A percentile compares a stretch with the other conserved stretches of the same genome.
Conservation (phyloP, 495 filamentous ascomycete species). For the Baudoinia panamericana region DNA sequence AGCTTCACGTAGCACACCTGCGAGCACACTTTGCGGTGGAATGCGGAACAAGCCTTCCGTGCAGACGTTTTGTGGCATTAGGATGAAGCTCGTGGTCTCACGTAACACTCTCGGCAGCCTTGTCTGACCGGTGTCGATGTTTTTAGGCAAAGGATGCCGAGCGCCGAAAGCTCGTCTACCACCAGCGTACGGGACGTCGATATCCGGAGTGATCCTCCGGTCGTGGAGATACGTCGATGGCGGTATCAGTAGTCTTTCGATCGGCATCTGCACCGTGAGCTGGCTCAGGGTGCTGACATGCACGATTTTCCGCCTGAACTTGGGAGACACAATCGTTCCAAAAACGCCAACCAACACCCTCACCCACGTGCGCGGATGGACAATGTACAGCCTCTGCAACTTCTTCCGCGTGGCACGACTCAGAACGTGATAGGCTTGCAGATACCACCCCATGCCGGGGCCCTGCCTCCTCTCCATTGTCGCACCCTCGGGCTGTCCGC, state of each 20-base stretch:
- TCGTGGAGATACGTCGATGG: constrained; percentile 41
- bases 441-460: constrained; percentile 45
- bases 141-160: constrained; percentile 32
- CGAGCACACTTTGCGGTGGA: constrained; percentile 34
- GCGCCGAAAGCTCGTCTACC: constrained; percentile 34
- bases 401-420: constrained; percentile 40
- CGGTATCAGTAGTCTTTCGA: constrained; percentile 39
- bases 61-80: constrained; percentile 32
- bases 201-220: constrained; percentile 35
- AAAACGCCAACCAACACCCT: constrained; percentile 44
- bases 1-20: constrained; percentile 38
- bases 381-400: constrained; percentile 41
- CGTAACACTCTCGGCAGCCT: constrained; percentile 39
- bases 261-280: constrained; percentile 36
- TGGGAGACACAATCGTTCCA: constrained; percentile 43
- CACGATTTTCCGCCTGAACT: constrained; percentile 44
- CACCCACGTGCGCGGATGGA: constrained; percentile 45
- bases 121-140: constrained; percentile 24
- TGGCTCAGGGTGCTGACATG: constrained; percentile 38
- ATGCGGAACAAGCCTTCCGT: constrained; percentile 42
- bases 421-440: constrained; percentile 44
- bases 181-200: constrained; percentile 37
- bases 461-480: constrained; percentile 31
- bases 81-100: constrained; percentile 40
- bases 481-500: constrained; percentile 33